Evolutionary conservation across 176 grass and related monocot species (phyloP).

Genomic region (Ensete ventricosum): DNA sequence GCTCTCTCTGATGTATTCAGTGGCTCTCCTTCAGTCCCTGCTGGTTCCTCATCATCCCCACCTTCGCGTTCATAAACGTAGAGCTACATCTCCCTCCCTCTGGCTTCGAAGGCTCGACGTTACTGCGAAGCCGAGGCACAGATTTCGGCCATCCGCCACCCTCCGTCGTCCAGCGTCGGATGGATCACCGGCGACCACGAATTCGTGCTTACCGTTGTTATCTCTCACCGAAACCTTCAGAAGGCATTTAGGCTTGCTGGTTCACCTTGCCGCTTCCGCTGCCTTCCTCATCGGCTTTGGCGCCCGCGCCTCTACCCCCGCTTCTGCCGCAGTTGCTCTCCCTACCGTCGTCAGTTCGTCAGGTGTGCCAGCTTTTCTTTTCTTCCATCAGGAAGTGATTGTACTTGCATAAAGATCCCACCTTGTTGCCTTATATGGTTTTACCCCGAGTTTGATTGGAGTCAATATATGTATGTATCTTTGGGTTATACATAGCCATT

Average conservation of each 20-base stretch:
- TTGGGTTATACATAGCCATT: not conserved
- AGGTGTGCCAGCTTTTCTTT: not conserved
- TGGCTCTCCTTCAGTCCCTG: not conserved
- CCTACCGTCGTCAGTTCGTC: slow-evolving; percentile 16
- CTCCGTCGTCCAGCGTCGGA: not conserved
- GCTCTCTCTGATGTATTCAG: not conserved
- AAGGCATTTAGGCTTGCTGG: slow-evolving; percentile 19
- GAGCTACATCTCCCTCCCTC: slow-evolving; percentile 2
- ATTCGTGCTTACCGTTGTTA: not conserved
- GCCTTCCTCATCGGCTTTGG: slow-evolving; percentile 30
- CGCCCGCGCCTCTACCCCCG: slow-evolving; percentile 25
- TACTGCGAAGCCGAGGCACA: not conserved
- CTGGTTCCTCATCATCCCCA: slow-evolving; percentile 5
- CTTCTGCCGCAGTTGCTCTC: not conserved
- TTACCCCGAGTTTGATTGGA: not conserved
- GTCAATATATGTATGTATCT: not conserved
- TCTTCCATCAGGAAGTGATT: not conserved
- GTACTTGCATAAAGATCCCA: not conserved
- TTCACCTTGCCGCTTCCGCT: slow-evolving; percentile 43
- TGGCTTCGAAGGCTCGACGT: slow-evolving; percentile 7
- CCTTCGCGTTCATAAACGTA: not conserved
- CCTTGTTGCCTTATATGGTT: not conserved
- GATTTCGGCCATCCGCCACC: not conserved
- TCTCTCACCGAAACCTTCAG: slow-evolving; percentile 22
- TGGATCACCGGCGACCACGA: not conserved